Percentiles rank a stretch among this genome's conserved stretches.
These are phyloP conservation scores for Saksenaea oblongispora DNA, from an alignment of 371 early-diverging fungal genomes.

Conservation along the genomic window DNA sequence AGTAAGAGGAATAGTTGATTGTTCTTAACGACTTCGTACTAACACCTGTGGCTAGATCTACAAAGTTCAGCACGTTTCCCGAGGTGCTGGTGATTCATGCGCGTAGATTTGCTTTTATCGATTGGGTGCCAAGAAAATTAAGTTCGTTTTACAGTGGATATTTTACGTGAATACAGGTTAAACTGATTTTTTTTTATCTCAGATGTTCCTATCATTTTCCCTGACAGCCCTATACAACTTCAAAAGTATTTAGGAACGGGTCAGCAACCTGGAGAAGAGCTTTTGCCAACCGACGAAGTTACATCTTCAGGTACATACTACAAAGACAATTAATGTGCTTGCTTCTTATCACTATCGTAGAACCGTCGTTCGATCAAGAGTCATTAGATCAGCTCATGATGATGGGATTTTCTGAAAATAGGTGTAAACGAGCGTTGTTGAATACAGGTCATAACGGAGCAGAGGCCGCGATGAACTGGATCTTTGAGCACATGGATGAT, in stretches of 20 bases:
- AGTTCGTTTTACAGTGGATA: constrained; percentile 26
- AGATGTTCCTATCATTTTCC: constrained; percentile 63
- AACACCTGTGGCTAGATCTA: constrained; percentile 47
- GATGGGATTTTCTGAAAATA: constrained; percentile 91
- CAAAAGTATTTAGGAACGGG: constrained; percentile 70
- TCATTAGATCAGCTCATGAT: constrained; percentile 75
- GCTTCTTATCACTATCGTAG: constrained; percentile 11
- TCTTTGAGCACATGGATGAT: constrained; percentile 96
- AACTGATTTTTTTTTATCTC: constrained; percentile 8
- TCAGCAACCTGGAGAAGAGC: constrained; percentile 68
- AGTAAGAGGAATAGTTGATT: constrained; percentile 57
- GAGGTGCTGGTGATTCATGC: constrained; percentile 79
- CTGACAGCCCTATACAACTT: constrained; percentile 52
- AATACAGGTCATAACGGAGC: constrained; percentile 81
- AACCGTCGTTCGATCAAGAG: constrained; percentile 60
- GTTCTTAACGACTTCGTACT: background rate
- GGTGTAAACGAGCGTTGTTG: constrained; percentile 80
- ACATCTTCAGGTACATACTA: constrained; percentile 11
- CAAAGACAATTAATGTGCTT: background rate
- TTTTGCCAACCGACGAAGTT: constrained; percentile 69
- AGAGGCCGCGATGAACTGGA: constrained; percentile 92
- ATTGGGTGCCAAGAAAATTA: constrained; percentile 88
- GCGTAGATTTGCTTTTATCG: constrained; percentile 83
- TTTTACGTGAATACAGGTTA: background rate
- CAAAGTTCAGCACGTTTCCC: constrained; percentile 83